Conservation (phyloP, 1,284 basidiomycete genomes). For the Flammula alnicola region DNA sequence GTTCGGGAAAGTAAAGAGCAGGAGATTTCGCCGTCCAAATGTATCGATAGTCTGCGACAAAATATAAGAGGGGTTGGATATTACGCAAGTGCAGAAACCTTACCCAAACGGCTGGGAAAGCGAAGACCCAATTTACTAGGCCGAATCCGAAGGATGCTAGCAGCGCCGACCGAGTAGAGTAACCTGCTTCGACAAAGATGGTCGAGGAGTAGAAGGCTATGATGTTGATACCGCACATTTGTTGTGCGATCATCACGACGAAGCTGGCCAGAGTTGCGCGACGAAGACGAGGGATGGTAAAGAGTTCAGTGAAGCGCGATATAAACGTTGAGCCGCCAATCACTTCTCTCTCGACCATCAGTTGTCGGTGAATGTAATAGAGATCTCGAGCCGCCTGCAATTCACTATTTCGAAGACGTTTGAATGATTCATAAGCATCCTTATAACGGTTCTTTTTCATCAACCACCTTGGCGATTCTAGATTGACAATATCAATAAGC, state of each 20-base stretch:
- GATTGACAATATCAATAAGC: constrained; percentile 8
- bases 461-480: constrained; percentile 66
- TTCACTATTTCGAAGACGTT: constrained; percentile 57
- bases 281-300: constrained; percentile 66
- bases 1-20: constrained; percentile 64
- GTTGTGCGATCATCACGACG: constrained; percentile 68
- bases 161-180: constrained; percentile 50
- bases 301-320: constrained; percentile 59
- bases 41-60: constrained; percentile 48
- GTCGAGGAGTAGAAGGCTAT: constrained; percentile 71
- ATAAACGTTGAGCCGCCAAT: constrained; percentile 47
- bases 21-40: constrained; percentile 62
- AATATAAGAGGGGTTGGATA: neutral
- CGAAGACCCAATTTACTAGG: constrained; percentile 61
- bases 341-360: constrained; percentile 54
- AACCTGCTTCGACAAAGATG: constrained; percentile 63
- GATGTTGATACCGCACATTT: constrained; percentile 54
- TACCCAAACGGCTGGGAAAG: constrained; percentile 62
- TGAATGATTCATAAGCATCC: constrained; percentile 58
- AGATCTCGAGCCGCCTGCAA: constrained; percentile 63
- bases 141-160: constrained; percentile 75
- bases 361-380: constrained; percentile 56
- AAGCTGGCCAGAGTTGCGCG: constrained; percentile 67
- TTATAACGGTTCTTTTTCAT: constrained; percentile 63
- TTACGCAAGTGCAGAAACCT: constrained; percentile 7